A percentile compares a stretch with the other conserved stretches of the same genome.
These are phyloP conservation scores for Solanum pennellii DNA, from an alignment of 257 asterid genomes.

Conservation along the genomic window DNA sequence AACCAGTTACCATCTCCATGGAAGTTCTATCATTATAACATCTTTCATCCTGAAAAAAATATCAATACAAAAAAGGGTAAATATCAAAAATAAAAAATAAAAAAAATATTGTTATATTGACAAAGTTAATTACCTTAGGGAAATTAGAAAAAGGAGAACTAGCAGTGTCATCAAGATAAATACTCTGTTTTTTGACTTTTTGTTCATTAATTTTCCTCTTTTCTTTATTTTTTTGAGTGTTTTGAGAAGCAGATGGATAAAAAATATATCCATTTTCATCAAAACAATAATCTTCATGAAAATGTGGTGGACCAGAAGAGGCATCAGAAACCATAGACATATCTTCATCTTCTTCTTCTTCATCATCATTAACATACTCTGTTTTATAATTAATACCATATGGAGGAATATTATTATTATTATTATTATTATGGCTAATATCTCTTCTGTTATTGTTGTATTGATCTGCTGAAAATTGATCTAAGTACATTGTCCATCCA, in stretches of 20 bases:
- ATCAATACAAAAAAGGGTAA: not conserved
- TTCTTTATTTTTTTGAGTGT: conserved; percentile 7
- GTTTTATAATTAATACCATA: conserved; percentile 3
- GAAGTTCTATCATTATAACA: conserved; percentile 16
- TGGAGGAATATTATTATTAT: not conserved
- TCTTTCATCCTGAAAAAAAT: conserved; percentile 34
- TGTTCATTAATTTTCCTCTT: conserved; percentile 17
- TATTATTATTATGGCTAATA: not conserved
- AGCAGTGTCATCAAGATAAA: conserved; percentile 88
- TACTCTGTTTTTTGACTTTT: conserved; percentile 3
- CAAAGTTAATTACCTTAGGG: conserved; percentile 31
- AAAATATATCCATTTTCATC: conserved; percentile 6
- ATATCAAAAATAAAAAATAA: not conserved
- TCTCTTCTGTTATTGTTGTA: conserved; percentile 10
- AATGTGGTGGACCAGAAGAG: conserved; percentile 79
- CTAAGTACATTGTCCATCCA: conserved; percentile 87
- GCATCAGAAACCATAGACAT: conserved; percentile 94
- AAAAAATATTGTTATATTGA: not conserved
- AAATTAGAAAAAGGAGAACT: conserved; percentile 51
- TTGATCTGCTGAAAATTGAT: conserved; percentile 38
- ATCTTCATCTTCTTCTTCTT: conserved; percentile 30
- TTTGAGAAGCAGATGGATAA: conserved; percentile 3
- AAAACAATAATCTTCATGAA: conserved; percentile 13
- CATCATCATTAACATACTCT: conserved; percentile 2
- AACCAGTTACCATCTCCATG: conserved; percentile 21